phyloP scores from a whole-genome alignment of 1,284 basidiomycete species.

The Takashimella koratensis region DNA sequence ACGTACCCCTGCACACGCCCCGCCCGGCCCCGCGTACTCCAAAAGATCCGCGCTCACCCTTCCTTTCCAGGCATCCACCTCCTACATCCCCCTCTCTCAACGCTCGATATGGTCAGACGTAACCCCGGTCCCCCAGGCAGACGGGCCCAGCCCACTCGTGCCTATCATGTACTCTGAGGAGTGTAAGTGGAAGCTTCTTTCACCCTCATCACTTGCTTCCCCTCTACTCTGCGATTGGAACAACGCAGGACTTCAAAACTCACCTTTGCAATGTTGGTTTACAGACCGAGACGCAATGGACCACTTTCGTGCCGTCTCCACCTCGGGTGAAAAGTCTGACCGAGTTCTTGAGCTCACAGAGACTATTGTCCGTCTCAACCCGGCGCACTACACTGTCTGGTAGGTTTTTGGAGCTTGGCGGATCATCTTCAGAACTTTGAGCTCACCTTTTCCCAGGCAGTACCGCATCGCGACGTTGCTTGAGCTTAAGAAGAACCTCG shows the following conservation, averaged over 20 bases:
- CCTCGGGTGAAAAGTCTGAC: slow-evolving; percentile 67
- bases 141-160: slow-evolving; percentile 68
- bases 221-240: too few species aligned
- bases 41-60: too few species aligned
- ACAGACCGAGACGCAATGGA: slow-evolving; percentile 86
- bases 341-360: slow-evolving; percentile 82
- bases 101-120: slow-evolving; percentile 75
- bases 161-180: slow-evolving; percentile 82
- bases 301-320: slow-evolving; percentile 80
- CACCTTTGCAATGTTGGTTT: too few species aligned
- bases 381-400: slow-evolving; percentile 94
- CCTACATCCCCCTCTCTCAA: slow-evolving; percentile 57
- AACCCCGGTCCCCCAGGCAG: slow-evolving; percentile 73
- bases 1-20: too few species aligned
- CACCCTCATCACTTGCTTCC: not conserved
- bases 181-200: slow-evolving; percentile 59
- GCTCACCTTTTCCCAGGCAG: slow-evolving; percentile 60
- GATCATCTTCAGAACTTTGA: not conserved
- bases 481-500: slow-evolving; percentile 62
- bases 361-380: slow-evolving; percentile 77
- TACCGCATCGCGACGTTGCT: slow-evolving; percentile 83
- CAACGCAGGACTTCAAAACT: too few species aligned
- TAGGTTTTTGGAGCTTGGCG: slow-evolving; percentile 45
- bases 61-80: slow-evolving; percentile 1
- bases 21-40: too few species aligned